Base-by-base conservation (phyloP, 208 protist species). In the Zelonia costaricensis region DNA sequence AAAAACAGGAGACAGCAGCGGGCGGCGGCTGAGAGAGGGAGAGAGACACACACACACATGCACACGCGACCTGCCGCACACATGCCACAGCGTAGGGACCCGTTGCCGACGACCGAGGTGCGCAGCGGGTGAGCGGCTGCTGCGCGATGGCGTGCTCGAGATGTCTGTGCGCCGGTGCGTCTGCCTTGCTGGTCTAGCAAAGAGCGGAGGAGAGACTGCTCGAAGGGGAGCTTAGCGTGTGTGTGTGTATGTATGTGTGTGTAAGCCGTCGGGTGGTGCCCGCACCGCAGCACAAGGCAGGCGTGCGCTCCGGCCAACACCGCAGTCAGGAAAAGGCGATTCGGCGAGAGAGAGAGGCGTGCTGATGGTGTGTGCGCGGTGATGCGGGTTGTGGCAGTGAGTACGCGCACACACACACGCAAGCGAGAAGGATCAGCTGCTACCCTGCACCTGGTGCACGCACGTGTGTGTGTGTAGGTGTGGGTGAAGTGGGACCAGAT, bases 401-500 rank as follows among this genome's bases (percentile, higher is more conserved):
- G 2, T 20, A 45, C n/a, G 9, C 40, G 22, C 40, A 45, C 36
- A 40, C 36, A 13, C 36, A 40, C 36, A 7, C 36, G 9, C 9
- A 40, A 6, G 40, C 40, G 3, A 6, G 9, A 45, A 13, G 12
- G 25, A 23, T n/a, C 1, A 4, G 39, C 39, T 18, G 43, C 27
- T 47, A 12, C 12, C 43, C 27, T 47, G 42, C 20, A 23, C 8
- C 42, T 25, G 42, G 42, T 46, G 15, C n/a, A 5, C 15, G 42
- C 20, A 15, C 15, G 15, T 46, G 42, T 46, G 42, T 46, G 42
- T 46, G 42, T 46, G 42, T 46, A 15, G 5, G 42, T 43, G 31
- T 48, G 35, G 40, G n/a, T 8, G 40, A 25, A 57, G n/a, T 9
- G 51, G 51, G n/a, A 42, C 6, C 23, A 64, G 42, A 46, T n/a